phyloP scores from a whole-genome alignment of 305 asterid genomes.

The Galium porrigens region DNA sequence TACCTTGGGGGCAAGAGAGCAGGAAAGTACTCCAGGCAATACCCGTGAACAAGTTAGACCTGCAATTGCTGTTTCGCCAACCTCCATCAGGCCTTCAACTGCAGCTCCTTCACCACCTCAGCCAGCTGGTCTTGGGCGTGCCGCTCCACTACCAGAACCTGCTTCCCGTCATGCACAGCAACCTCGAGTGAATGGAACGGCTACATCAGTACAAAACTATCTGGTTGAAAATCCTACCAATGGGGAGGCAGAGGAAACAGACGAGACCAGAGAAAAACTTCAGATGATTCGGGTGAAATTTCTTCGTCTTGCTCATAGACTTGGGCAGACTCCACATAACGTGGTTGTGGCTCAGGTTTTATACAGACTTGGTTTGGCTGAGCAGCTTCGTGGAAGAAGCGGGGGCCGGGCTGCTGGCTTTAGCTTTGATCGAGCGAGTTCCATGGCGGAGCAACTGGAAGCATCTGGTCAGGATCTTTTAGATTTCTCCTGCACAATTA shows the following conservation, averaged over 20 bases:
- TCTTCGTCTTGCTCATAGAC: constrained; percentile 82
- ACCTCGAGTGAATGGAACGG: constrained; percentile 68
- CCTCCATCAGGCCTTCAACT: constrained; percentile 28
- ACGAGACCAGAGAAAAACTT: constrained; percentile 93
- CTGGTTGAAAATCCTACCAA: constrained; percentile 53
- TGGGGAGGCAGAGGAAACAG: constrained; percentile 81
- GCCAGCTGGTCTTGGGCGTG: constrained; percentile 91
- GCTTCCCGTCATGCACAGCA: constrained; percentile 57
- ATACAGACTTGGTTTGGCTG: constrained; percentile 88
- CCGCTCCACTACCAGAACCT: constrained; percentile 65
- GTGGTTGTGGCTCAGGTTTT: constrained; percentile 95
- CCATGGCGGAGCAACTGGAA: constrained; percentile 95
- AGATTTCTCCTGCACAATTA: constrained; percentile 91
- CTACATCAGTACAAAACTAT: constrained; percentile 47
- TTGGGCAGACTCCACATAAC: constrained; percentile 95
- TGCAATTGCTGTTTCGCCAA: constrained; percentile 24
- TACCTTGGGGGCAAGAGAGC: constrained; percentile 11
- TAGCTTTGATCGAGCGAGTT: constrained; percentile 94
- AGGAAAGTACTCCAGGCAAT: constrained; percentile 11
- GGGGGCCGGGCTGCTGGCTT: constrained; percentile 79
- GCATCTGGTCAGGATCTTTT: constrained; percentile 79
- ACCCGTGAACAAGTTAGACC: constrained; percentile 25
- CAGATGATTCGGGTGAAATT: constrained; percentile 94
- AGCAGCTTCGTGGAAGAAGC: constrained; percentile 81
- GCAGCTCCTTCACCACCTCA: constrained; percentile 29